phyloP scores from a whole-genome alignment of 164 flowering plant species.

The Malania oleifera region DNA sequence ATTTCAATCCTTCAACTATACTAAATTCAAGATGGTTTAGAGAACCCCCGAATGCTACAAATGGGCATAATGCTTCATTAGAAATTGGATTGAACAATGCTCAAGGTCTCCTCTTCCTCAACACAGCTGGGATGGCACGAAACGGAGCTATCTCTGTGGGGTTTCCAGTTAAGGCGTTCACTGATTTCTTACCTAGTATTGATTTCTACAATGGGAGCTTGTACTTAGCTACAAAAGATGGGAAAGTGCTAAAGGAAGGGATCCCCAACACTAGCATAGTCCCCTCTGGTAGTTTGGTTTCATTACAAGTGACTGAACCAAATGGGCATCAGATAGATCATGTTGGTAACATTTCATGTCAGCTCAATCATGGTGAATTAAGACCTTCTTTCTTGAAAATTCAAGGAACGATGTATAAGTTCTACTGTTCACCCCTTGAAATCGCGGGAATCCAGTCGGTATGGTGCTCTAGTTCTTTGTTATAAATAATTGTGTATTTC shows the following conservation, averaged over 20 bases:
- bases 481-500: background rate
- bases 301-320: constrained; percentile 13
- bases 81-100: constrained; percentile 29
- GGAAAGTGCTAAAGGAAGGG: constrained; percentile 30
- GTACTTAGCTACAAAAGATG: constrained; percentile 37
- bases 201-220: constrained; percentile 30
- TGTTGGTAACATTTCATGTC: constrained; percentile 29
- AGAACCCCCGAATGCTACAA: constrained; percentile 22
- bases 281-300: constrained; percentile 12
- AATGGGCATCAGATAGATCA: constrained; percentile 4
- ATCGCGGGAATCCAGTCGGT: constrained; percentile 48
- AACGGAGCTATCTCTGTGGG: constrained; percentile 51
- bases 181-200: constrained; percentile 15
- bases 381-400: constrained; percentile 16
- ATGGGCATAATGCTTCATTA: constrained; percentile 24
- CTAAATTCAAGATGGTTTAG: constrained; percentile 35
- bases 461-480: constrained; percentile 15
- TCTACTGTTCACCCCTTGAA: constrained; percentile 36
- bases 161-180: constrained; percentile 27
- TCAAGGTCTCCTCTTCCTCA: constrained; percentile 24
- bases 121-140: constrained; percentile 25
- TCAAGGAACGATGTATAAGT: constrained; percentile 15
- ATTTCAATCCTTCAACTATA: background rate
- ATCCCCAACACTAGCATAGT: constrained; percentile 19
- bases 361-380: background rate